Percentiles rank a stretch among this genome's conserved stretches.
Evolutionary conservation across 179 eudicot genomes (phyloP).

Genomic region (Drosera spatulata): DNA sequence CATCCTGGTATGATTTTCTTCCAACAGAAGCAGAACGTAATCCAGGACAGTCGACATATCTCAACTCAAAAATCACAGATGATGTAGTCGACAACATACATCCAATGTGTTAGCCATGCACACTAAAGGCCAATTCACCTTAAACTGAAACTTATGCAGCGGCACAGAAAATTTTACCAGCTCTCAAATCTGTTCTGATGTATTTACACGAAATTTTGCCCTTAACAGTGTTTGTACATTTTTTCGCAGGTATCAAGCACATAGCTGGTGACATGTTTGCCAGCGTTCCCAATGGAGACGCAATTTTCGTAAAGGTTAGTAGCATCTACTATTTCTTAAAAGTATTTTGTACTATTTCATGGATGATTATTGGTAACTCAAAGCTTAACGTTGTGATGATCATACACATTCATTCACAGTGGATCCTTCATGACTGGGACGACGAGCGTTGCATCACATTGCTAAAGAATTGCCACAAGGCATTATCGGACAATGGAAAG

Average conservation of each 20-base stretch:
- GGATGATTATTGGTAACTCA: neutral
- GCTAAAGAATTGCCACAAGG: slow-evolving; percentile 3
- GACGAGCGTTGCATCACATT: neutral
- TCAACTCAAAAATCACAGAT: neutral
- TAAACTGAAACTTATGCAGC: too few relatives aligned
- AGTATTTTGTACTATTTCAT: neutral
- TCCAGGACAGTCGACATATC: neutral
- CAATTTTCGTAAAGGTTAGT: too few relatives aligned
- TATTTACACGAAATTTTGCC: too few relatives aligned
- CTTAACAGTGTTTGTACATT: too few relatives aligned
- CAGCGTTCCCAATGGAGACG: too few relatives aligned
- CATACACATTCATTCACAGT: neutral
- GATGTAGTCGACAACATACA: too few relatives aligned
- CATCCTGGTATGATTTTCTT: neutral
- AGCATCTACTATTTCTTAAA: neutral
- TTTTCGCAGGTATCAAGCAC: too few relatives aligned
- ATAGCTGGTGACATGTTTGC: too few relatives aligned
- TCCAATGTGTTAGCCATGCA: too few relatives aligned
- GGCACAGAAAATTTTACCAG: too few relatives aligned
- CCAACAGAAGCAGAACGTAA: neutral
- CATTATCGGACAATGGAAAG: slow-evolving; percentile 4
- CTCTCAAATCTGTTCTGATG: too few relatives aligned
- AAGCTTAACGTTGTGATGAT: neutral
- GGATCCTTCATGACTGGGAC: neutral
- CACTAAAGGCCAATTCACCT: too few relatives aligned